Evolutionary conservation across 345 rosid species (phyloP), one percentile per base, ranked within the genome.

Genomic region (Geranium rotundifolium): DNA sequence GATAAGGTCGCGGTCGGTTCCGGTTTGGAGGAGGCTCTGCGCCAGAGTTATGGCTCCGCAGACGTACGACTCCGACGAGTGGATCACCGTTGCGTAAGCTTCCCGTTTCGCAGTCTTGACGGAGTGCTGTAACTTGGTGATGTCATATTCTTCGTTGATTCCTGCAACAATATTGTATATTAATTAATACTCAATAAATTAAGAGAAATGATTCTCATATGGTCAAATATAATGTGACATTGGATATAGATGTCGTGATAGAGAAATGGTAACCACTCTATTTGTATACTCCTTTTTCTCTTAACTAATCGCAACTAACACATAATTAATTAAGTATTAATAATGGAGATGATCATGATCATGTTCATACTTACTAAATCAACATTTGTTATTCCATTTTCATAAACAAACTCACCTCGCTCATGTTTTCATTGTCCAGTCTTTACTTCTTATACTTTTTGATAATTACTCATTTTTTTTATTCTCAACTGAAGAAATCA

Each of bases 41-140:
- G 95, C 95, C 0, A 93, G 83, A 1, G 90, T 65, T 63, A 88
- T 88, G 72, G 97, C 99, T 18, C 99, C 99, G 29, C 97, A 88
- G 0, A 93, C 96, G 61, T 93, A 93, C 18, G 85, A 17, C 62
- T 88, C 95, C 0, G 90, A 85, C 37, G 99, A 93, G 71, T 93
- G 97, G 27, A 93, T 83, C 17, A 93, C 96, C 0, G 99, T 90
- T 61, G 71, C 99, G 65, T 86, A 93, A 13, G 97, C 97, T 71
- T 90, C 92, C n/a, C 90, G 80, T 75, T 69, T 78, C 10, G 75
- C 69, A 54, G 69, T 75, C 54, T 29, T 80, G 58, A 87, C 77
- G 54, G 76, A 72, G 8, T 70, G 73, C 57, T 81, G 62, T 67
- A 89, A 75, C 67, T 68, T 84, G 14, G 91, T 80, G 39, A 79